Base-by-base conservation (phyloP, 768 basidiomycete species). In the Tulasnella sp. region DNA sequence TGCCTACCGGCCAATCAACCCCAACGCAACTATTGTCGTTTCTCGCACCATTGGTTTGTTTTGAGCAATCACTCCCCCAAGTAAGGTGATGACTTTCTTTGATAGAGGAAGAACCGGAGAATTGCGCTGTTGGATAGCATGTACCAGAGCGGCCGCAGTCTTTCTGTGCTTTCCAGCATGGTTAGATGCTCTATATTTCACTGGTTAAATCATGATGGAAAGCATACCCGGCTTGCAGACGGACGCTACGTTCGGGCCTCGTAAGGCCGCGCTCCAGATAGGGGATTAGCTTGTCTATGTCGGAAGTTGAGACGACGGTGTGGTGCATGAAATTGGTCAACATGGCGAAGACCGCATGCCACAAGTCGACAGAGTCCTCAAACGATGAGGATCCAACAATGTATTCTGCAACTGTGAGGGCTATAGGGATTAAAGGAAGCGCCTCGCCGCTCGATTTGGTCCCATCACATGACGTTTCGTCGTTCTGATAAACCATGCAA, bases 151-250 rank as follows among this genome's bases (percentile, higher is more conserved):
- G n/a, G n/a, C n/a, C n/a, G n/a, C n/a, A n/a, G n/a, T n/a, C n/a
- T n/a, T n/a, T n/a, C n/a, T n/a, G n/a, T n/a, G n/a, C n/a, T n/a
- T n/a, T n/a, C n/a, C n/a, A n/a, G n/a, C n/a, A n/a, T n/a, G n/a
- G n/a, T n/a, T n/a, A n/a, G n/a, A n/a, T n/a, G n/a, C n/a, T n/a
- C n/a, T n/a, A 36, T 25, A 37, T 4, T 21, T 12, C 4, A 75
- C 73, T 62, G 74, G 74, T 4, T 79, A 81, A 60, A 35, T 29
- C 21, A 53, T 39, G 15, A 60, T 32, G 41, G 37, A 37, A 36
- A 58, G 11, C 6, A 39, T 67, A 87, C 86, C 86, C 86, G 50
- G 86, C 82, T 60, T 73, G 71, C 14, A 88, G 65, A 35, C 86
- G 76, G 19, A 81, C 77, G 39, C 72, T 74, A 55, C 86, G 74